Evolutionary conservation across 768 basidiomycete genomes (phyloP).

Genomic region (Candolleomyces eurysporus): DNA sequence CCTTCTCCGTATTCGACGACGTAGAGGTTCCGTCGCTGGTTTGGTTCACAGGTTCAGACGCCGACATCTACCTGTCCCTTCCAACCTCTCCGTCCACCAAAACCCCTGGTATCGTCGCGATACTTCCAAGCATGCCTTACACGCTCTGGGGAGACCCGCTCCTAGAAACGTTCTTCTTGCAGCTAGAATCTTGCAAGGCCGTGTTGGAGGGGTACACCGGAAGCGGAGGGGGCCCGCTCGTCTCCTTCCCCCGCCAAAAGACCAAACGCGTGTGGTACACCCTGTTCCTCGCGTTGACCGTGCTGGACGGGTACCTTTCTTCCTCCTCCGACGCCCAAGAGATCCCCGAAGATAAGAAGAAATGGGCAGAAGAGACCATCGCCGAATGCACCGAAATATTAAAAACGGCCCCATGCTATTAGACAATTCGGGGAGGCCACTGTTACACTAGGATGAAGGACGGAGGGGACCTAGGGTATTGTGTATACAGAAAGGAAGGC

Average conservation of each 20-base stretch:
- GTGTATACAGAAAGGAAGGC: background rate
- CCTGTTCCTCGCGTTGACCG: conserved; percentile 57
- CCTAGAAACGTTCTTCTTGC: conserved; percentile 62
- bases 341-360: conserved; percentile 20
- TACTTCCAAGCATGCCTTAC: conserved; percentile 49
- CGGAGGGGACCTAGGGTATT: background rate
- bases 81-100: conserved; percentile 16
- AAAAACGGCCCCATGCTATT: conserved; percentile 53
- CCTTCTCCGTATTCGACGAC: conserved; percentile 74
- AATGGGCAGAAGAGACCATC: conserved; percentile 44
- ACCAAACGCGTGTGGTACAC: conserved; percentile 81
- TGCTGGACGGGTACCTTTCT: conserved; percentile 37
- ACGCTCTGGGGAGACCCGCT: conserved; percentile 79
- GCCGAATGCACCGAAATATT: conserved; percentile 36
- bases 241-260: conserved; percentile 62
- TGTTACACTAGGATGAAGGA: background rate
- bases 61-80: conserved; percentile 54
- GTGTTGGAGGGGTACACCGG: conserved; percentile 59
- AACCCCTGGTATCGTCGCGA: conserved; percentile 36
- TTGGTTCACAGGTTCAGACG: conserved; percentile 59
- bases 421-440: background rate
- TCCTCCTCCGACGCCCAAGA: background rate
- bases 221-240: conserved; percentile 46
- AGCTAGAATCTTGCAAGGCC: conserved; percentile 29
- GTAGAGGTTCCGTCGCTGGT: conserved; percentile 68